A percentile compares a stretch with the other conserved stretches of the same genome.
Conservation (phyloP, 352 stramenopile species). For the Phytophthora citricola region DNA sequence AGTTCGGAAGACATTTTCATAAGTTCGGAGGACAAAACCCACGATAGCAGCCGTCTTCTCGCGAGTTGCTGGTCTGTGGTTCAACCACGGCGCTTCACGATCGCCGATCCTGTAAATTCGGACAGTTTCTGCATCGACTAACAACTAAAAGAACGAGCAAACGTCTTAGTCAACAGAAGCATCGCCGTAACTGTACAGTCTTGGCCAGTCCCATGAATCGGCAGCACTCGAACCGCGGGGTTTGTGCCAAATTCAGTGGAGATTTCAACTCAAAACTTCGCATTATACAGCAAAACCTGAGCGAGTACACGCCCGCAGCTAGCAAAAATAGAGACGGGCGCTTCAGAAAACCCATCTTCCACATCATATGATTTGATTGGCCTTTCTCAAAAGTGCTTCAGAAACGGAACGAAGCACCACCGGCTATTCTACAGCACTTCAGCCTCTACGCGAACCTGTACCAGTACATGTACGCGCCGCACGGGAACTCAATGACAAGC, state of each 20-base stretch:
- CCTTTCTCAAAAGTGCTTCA: slow-evolving; percentile 7
- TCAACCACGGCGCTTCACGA: neutral
- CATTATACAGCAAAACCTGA: neutral
- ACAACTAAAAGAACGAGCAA: slow-evolving; percentile 2
- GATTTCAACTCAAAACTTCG: too few relatives aligned
- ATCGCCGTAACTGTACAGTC: neutral
- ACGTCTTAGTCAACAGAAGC: slow-evolving; percentile 1
- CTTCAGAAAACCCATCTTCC: slow-evolving; percentile 11
- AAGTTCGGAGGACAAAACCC: slow-evolving; percentile 9
- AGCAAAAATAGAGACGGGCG: slow-evolving; percentile 19
- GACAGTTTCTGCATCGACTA: slow-evolving; percentile 11
- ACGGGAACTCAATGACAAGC: too few relatives aligned
- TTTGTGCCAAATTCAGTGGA: neutral
- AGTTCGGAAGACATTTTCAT: slow-evolving; percentile 6
- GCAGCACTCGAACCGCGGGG: neutral
- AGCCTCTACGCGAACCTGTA: too few relatives aligned
- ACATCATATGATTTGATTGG: slow-evolving; percentile 8
- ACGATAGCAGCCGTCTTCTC: neutral
- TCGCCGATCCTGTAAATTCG: slow-evolving; percentile 4
- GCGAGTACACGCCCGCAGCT: slow-evolving; percentile 8
- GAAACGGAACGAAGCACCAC: slow-evolving; percentile 11
- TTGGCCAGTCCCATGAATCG: neutral
- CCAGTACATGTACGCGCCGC: too few relatives aligned
- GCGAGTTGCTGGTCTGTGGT: neutral
- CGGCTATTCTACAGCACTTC: neutral